Base-by-base conservation (phyloP, 257 asterid genomes). In the Cynanchum wilfordii region DNA sequence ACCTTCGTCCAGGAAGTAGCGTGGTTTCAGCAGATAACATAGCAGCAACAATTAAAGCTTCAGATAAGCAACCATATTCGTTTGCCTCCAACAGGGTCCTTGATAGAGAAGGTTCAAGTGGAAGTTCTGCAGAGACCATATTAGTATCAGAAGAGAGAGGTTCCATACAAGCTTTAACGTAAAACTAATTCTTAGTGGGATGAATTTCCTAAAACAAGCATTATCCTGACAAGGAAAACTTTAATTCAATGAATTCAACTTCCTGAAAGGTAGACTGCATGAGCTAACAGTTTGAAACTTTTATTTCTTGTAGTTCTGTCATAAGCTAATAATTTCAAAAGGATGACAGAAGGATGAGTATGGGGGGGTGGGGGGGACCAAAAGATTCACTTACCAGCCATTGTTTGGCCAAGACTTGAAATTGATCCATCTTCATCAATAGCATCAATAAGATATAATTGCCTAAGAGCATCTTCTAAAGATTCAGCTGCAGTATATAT, bases 21-120 rank as follows among this genome's bases (percentile, higher is more conserved):
- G 89, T 76, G 77, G 95, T 88, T 86, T 94, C 98, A 44, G 97
- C 97, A 78, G 98, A 94, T 77, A 94, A 76, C 99, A 94, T 94
- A 42, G 99, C 96, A 70, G 82, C 97, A 74, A 94, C 96, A 38
- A 97, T 94, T 78, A 94, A 75, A 77, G 99, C 96, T 57, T 91
- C 93, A 73, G 97, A 83, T 72, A 94, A 79, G 78, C 97, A 88
- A 71, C 95, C 95, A 73, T 74, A 84, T 81, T 91, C 88, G 56
- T 94, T 88, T 79, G 99, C 99, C 89, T 91, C 98, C 66, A 94
- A 75, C 81, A 91, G 79, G 73, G 99, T 91, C 88, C 98, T 89
- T 16, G 98, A 94, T 65, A 94, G 87, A 70, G 98, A 94, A 81
- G 99, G 99, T 76, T 94, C 97, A 77, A 94, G 79, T 58, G 99